Evolutionary conservation across 768 basidiomycete species (phyloP), one percentile per base, ranked within the genome.

Genomic region (Leucocoprinus leucothites): DNA sequence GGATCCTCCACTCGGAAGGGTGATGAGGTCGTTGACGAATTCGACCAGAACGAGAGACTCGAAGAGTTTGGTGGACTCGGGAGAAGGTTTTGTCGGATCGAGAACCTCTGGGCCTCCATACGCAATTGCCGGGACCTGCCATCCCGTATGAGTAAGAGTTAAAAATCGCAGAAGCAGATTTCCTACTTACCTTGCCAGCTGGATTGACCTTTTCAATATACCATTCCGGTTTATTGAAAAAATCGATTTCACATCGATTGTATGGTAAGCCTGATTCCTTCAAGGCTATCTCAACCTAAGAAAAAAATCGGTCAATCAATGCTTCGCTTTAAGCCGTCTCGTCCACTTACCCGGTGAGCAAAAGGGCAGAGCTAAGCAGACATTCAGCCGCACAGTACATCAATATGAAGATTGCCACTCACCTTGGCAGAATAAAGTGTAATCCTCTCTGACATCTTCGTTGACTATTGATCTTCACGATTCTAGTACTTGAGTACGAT

Each of bases 201-300:
- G 81, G 82, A 67, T 87, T 88, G 40, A 89, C 78, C 57, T 82
- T 75, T 0, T 78, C 74, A 0, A 79, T 78, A 62, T 85, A 87
- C 86, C 85, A 87, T 44, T 78, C 81, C 2, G 86, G 86, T 69
- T 88, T 89, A 71, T 84, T 83, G 59, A 55, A 48, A 9, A 89
- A 66, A 60, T 87, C 82, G 47, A 89, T 77, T 59, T 86, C 78
- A 57, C 71, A 84, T 16, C 74, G 65, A 14, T 71, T 80, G 64
- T 71, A 82, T 1, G 73, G 61, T 2, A 78, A 72, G 3, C 76
- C 71, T 1, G 79, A 75, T 60, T 87, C 86, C 11, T 74, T 71
- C 21, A 89, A 74, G 1, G 85, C 84, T n/a, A 88, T 71, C 56
- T 85, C 79, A 16, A 75, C 75, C 81, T 86, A 60, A 28, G 9